These are phyloP conservation scores for Fomitopsis serialis DNA, from an alignment of 768 basidiomycete genomes.

Conservation along the genomic window DNA sequence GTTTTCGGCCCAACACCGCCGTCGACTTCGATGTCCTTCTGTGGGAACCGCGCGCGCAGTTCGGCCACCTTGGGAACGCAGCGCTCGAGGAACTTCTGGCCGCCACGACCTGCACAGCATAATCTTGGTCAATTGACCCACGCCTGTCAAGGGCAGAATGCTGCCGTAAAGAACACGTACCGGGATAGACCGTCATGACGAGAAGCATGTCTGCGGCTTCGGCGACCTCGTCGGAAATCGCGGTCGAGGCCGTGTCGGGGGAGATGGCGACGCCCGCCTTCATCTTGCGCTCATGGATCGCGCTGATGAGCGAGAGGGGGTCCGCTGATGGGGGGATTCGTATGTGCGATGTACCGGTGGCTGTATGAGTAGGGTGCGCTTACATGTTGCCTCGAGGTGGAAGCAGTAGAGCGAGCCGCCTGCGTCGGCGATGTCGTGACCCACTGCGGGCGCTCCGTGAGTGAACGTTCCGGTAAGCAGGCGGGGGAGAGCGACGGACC, in stretches of 20 bases:
- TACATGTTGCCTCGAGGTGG: conserved; percentile 91
- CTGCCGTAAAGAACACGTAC: conserved; percentile 28
- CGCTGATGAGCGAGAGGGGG: conserved; percentile 68
- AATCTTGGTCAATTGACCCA: neutral
- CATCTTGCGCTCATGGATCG: conserved; percentile 84
- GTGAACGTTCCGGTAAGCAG: neutral
- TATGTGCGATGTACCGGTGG: too few relatives aligned
- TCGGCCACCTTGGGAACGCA: conserved; percentile 93
- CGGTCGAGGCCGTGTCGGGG: conserved; percentile 85
- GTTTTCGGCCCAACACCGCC: conserved; percentile 95
- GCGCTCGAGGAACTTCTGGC: conserved; percentile 92
- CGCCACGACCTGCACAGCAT: conserved; percentile 64
- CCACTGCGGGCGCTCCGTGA: conserved; percentile 54
- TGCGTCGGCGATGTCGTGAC: conserved; percentile 93
- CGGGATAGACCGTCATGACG: conserved; percentile 98
- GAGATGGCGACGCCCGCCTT: conserved; percentile 95
- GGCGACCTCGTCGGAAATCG: conserved; percentile 84
- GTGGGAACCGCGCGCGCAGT: conserved; percentile 83
- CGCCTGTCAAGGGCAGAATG: neutral
- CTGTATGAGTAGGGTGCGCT: conserved; percentile 20
- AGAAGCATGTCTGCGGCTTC: conserved; percentile 87
- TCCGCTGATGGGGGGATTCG: conserved; percentile 41
- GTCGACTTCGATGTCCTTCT: conserved; percentile 97
- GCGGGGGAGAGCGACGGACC: conserved; percentile 33
- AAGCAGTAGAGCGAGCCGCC: conserved; percentile 96